Evolutionary conservation across 2,329 filamentous ascomycete species (phyloP).

Genomic region (Xylariaceae sp.): DNA sequence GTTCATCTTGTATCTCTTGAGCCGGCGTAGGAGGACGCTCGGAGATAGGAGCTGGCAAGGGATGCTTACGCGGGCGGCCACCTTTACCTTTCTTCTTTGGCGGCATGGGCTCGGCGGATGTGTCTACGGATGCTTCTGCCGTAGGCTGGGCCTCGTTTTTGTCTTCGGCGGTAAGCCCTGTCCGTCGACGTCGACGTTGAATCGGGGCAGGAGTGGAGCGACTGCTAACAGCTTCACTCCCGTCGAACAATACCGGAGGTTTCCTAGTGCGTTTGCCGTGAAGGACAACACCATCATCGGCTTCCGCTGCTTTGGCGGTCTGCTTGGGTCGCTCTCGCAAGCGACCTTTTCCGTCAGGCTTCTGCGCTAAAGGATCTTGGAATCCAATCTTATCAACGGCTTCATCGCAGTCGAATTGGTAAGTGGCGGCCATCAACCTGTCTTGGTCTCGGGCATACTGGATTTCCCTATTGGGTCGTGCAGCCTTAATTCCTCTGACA

Average conservation of each 20-base stretch:
- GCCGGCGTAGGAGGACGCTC: slow-evolving; percentile 20
- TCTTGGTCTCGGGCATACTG: slow-evolving; percentile 49
- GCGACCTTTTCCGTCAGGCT: slow-evolving; percentile 52
- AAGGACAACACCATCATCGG: slow-evolving; percentile 43
- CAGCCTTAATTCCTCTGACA: slow-evolving; percentile 50
- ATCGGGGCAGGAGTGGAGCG: slow-evolving; percentile 46
- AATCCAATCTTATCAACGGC: slow-evolving; percentile 54
- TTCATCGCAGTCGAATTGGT: slow-evolving; percentile 59
- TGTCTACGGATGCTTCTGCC: slow-evolving; percentile 10
- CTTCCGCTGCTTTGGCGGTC: slow-evolving; percentile 56
- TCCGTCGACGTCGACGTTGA: slow-evolving; percentile 28
- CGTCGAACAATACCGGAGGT: slow-evolving; percentile 48
- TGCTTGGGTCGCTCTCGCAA: slow-evolving; percentile 55
- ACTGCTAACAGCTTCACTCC: slow-evolving; percentile 48
- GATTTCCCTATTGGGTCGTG: slow-evolving; percentile 40
- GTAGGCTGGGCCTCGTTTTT: slow-evolving; percentile 19
- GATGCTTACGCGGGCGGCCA: slow-evolving; percentile 32
- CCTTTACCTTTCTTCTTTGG: slow-evolving; percentile 33
- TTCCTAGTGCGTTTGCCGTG: slow-evolving; percentile 53
- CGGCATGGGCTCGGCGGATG: slow-evolving; percentile 22
- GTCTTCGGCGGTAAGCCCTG: slow-evolving; percentile 25
- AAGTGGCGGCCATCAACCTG: slow-evolving; percentile 54
- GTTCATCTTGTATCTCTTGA: slow-evolving; percentile 14
- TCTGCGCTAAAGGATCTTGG: slow-evolving; percentile 55
- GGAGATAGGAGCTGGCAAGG: slow-evolving; percentile 22